These are phyloP conservation scores for Nakataea oryzae DNA, from an alignment of 2,329 filamentous ascomycete species.

Conservation along the genomic window DNA sequence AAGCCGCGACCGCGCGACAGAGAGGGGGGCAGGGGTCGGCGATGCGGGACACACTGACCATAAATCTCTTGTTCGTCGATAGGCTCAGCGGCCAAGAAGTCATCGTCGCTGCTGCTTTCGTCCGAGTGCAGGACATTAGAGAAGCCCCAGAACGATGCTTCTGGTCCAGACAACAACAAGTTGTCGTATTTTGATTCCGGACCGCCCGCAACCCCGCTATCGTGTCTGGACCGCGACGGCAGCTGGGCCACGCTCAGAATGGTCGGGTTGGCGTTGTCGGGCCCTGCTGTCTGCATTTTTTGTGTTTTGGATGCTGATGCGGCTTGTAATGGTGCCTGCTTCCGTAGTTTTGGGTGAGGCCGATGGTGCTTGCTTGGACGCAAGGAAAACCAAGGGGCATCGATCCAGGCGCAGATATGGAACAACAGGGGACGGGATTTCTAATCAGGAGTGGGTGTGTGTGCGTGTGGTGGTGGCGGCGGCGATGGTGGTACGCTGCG, in stretches of 20 bases:
- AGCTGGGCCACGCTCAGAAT: constrained; percentile 83
- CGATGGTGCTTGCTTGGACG: neutral
- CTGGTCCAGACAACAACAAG: constrained; percentile 33
- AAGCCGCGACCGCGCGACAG: neutral
- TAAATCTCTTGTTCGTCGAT: constrained; percentile 98
- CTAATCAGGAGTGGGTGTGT: too few relatives aligned
- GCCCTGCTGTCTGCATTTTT: constrained; percentile 26
- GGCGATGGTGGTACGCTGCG: too few relatives aligned
- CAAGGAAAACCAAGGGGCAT: too few relatives aligned
- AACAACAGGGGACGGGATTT: too few relatives aligned
- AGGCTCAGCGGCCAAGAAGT: constrained; percentile 59
- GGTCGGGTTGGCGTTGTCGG: constrained; percentile 83
- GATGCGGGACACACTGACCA: constrained; percentile 39
- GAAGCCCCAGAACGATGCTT: constrained; percentile 17
- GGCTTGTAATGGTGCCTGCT: constrained; percentile 1
- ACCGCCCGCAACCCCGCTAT: constrained; percentile 30
- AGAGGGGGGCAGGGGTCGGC: neutral
- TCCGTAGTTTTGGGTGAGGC: neutral
- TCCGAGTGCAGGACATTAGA: constrained; percentile 13
- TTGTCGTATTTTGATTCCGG: constrained; percentile 36
- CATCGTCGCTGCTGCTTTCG: constrained; percentile 23
- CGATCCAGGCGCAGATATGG: too few relatives aligned
- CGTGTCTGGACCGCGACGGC: constrained; percentile 57
- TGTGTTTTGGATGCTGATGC: neutral
- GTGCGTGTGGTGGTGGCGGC: too few relatives aligned